Percentiles rank a stretch among this genome's conserved stretches.
Evolutionary conservation across 768 basidiomycete species (phyloP).

Genomic region (Sarcodon sp.): DNA sequence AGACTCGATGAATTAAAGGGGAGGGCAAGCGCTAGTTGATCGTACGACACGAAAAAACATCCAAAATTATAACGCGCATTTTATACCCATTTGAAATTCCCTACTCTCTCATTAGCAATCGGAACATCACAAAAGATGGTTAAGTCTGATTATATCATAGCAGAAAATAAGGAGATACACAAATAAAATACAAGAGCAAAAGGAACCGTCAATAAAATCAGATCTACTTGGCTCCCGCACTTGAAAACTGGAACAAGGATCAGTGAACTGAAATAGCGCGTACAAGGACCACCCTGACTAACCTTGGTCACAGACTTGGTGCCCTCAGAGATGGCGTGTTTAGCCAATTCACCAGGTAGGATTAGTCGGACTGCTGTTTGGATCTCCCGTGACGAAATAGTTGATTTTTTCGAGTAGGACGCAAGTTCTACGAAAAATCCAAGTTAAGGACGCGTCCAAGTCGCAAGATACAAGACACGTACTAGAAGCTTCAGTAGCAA

Average conservation of each 20-base stretch:
- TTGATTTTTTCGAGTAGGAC: constrained; percentile 96
- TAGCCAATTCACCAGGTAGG: constrained; percentile 90
- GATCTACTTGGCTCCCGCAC: constrained; percentile 51
- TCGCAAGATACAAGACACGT: constrained; percentile 15
- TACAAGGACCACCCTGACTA: constrained; percentile 7
- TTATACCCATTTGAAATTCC: too few species aligned
- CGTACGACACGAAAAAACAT: too few species aligned
- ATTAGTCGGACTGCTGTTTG: constrained; percentile 96
- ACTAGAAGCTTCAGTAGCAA: constrained; percentile 86
- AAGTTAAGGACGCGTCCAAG: constrained; percentile 1
- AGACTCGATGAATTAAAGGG: too few species aligned
- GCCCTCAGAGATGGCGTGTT: constrained; percentile 90
- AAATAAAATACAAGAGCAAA: constrained; percentile 15
- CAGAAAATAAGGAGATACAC: constrained; percentile 6
- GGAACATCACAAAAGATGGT: not conserved
- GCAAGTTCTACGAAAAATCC: constrained; percentile 61
- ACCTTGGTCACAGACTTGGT: constrained; percentile 88
- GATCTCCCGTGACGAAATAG: constrained; percentile 96
- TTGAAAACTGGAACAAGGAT: constrained; percentile 42
- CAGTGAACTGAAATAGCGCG: not conserved
- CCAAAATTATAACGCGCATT: too few species aligned
- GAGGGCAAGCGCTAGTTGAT: too few species aligned
- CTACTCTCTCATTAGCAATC: too few species aligned
- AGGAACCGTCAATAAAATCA: constrained; percentile 10
- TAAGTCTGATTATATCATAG: not conserved